phyloP scores from a whole-genome alignment of 257 asterid genomes.

The Haberlea rhodopensis region DNA sequence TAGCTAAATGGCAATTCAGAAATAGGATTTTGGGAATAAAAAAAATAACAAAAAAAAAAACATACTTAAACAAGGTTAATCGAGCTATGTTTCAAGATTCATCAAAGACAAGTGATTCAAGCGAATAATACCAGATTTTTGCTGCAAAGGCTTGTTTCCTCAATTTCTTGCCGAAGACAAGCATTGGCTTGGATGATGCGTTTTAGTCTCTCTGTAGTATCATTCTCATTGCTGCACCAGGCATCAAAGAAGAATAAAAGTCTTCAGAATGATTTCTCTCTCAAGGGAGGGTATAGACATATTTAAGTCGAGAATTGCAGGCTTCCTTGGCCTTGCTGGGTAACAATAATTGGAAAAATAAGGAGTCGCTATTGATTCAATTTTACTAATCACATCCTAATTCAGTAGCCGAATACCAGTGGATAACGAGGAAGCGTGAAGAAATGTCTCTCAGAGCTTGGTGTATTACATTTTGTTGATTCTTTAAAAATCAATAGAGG shows the following conservation, averaged over 20 bases:
- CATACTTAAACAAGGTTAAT: too few relatives aligned
- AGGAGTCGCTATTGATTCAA: neutral
- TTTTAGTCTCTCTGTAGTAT: constrained; percentile 70
- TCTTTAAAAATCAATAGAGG: neutral
- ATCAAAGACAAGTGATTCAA: constrained; percentile 14
- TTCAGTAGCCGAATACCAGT: constrained; percentile 21
- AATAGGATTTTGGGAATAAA: too few relatives aligned
- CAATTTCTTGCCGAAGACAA: constrained; percentile 53
- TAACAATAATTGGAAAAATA: neutral
- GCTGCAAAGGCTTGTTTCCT: constrained; percentile 38
- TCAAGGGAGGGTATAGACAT: neutral
- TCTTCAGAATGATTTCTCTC: neutral
- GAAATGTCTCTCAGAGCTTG: constrained; percentile 10
- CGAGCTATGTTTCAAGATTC: too few relatives aligned
- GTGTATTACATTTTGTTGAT: neutral
- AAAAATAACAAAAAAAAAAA: too few relatives aligned
- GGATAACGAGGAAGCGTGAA: constrained; percentile 6
- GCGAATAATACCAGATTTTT: constrained; percentile 45
- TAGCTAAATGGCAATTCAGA: too few relatives aligned
- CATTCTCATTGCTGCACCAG: constrained; percentile 90
- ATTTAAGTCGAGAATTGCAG: neutral
- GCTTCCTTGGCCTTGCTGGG: constrained; percentile 5
- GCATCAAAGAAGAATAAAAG: constrained; percentile 17
- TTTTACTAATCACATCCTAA: neutral
- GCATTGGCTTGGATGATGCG: constrained; percentile 76